Percentiles rank a stretch among this genome's conserved stretches.
These are phyloP conservation scores for Aspergillus sergii DNA, from an alignment of 2,329 filamentous ascomycete species.

Conservation along the genomic window DNA sequence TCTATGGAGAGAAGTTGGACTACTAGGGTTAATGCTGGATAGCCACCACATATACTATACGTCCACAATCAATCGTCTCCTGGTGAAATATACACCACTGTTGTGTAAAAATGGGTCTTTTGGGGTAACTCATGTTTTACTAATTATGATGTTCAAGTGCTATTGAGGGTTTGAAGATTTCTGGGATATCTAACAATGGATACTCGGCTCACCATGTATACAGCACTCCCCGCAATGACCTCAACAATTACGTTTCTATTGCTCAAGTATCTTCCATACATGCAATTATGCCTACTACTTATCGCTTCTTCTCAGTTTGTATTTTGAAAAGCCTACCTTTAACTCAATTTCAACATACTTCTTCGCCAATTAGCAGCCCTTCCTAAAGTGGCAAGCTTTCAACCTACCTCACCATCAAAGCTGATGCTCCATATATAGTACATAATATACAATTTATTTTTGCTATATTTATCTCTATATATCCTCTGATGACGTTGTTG, in stretches of 20 bases:
- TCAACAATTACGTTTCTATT: not conserved
- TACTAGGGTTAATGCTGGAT: conserved; percentile 1
- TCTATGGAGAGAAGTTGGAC: not conserved
- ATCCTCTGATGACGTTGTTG: accelerated
- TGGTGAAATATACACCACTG: not conserved
- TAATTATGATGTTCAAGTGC: not conserved
- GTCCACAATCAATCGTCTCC: not conserved
- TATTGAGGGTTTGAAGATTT: not conserved
- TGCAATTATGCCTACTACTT: not conserved
- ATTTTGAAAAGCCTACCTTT: not conserved
- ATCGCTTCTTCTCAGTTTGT: too few species aligned
- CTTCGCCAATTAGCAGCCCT: not conserved
- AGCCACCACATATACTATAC: not conserved
- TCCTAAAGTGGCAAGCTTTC: not conserved
- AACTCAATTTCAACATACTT: not conserved
- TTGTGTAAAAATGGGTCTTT: not conserved
- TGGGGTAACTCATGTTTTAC: not conserved
- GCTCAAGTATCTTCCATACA: not conserved
- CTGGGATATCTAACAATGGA: not conserved
- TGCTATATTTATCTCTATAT: not conserved
- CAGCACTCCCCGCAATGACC: not conserved
- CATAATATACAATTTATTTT: not conserved
- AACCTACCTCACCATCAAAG: not conserved
- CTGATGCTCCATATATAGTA: not conserved
- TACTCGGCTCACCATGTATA: not conserved